Percentiles rank a stretch among this genome's conserved stretches.
Conservation (phyloP, 2,329 filamentous ascomycete species). For the Fusarium staphyleae region DNA sequence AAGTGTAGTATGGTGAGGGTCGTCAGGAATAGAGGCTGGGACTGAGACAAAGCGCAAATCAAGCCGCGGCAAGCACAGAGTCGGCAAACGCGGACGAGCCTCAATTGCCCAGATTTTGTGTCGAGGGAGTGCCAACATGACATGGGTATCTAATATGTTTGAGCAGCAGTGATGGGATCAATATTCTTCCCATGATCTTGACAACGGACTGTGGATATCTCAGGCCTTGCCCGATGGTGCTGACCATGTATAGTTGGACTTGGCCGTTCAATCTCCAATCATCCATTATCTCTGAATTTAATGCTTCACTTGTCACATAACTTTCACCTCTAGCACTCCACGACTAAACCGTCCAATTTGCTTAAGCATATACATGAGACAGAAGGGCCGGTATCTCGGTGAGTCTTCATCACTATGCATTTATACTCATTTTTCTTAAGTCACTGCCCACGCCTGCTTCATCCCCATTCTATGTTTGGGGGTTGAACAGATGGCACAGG, state of each 20-base stretch:
- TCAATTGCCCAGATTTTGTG: not conserved
- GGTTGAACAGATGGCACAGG: constrained; percentile 52
- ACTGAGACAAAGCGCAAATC: not conserved
- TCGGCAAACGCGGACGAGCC: no score
- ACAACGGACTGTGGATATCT: not conserved
- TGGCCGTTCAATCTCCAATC: not conserved
- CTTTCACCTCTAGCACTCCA: no score
- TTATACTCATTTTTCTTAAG: not conserved
- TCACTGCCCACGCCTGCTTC: not conserved
- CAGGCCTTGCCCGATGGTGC: not conserved
- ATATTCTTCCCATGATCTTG: not conserved
- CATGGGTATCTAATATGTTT: not conserved
- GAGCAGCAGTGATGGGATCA: not conserved
- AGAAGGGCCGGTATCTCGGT: not conserved
- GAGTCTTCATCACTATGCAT: not conserved
- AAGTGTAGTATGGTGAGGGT: not conserved
- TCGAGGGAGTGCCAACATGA: not conserved
- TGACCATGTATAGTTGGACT: no score
- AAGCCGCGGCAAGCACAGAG: not conserved
- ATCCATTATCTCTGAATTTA: constrained; percentile 5
- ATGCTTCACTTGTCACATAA: constrained; percentile 9
- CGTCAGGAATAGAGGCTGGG: not conserved
- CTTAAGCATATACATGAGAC: not conserved
- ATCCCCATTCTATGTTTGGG: not conserved
- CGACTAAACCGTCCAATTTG: no score